Base-by-base conservation (phyloP, 108 stramenopile genomes). In the Cylindrotheca closterium region DNA sequence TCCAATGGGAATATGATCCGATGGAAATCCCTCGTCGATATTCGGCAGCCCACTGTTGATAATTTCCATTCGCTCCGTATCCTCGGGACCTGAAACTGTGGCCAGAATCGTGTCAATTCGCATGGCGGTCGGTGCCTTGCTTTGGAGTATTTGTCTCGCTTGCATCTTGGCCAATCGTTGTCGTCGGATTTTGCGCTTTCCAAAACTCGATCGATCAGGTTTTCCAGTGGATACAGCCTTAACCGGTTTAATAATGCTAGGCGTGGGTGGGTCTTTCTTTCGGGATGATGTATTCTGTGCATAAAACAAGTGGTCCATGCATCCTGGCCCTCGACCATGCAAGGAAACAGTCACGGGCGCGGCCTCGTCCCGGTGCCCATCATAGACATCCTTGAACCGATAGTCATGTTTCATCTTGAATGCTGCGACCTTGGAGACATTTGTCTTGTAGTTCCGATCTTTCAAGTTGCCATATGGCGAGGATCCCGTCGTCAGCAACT, bases 1-100 rank as follows among this genome's bases (percentile, higher is more conserved):
- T 15, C 79, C 79, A 56, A 80, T 48, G 3, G 79, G 74, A 33
- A 80, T 34, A 55, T 80, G 79, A 71, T 80, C 79, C 3, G 79
- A 80, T 24, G 73, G 70, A 31, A 80, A 80, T 51, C 79, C 79
- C 15, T 46, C 63, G n/a, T 55, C 60, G 2, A 58, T 29, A 60
- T 80, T 80, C 22, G 79, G 79, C 4, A 80, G 52, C 19, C 79
- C 79, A 15, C 57, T 32, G 0, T 50, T 18, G 30, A 80, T 80
- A 30, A 59, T 52, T 33, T 50, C 22, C 17, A 70, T 0, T 46
- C 74, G 49, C 58, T 62, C 30, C 15, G 34, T 42, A 15, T 55
- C 55, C 28, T 68, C 52, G 25, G 55, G 27, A 17, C 34, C 67
- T 21, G 69, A 30, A 12, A 75, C 46, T 0, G 79, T 80, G 22